Percentiles rank a stretch among this genome's conserved stretches.
Evolutionary conservation across 2,329 filamentous ascomycete species (phyloP).

Genomic region (Aspergillus tamarii): DNA sequence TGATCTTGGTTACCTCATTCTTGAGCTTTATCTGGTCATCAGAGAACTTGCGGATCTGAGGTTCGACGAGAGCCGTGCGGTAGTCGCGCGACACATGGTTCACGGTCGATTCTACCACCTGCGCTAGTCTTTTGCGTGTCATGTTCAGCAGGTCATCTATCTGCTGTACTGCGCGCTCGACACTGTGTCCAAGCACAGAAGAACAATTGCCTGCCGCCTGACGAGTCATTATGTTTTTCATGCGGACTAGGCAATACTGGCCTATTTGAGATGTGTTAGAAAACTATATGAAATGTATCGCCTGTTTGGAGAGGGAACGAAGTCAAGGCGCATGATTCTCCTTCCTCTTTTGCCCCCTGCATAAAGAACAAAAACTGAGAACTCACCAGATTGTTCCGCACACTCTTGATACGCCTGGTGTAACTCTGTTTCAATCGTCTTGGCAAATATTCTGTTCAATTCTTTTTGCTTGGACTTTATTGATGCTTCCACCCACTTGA

Average conservation of each 20-base stretch:
- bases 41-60: background rate
- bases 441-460: conserved; percentile 1
- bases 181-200: background rate
- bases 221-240: background rate
- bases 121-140: background rate
- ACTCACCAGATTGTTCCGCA: conserved; percentile 3
- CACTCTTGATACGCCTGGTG: background rate
- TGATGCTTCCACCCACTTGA: background rate
- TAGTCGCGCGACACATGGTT: background rate
- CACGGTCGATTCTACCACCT: background rate
- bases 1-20: background rate
- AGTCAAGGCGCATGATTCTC: no score
- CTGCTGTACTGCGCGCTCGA: background rate
- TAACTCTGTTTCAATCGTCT: background rate
- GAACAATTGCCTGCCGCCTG: background rate
- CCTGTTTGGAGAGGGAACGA: no score
- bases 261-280: background rate
- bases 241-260: background rate
- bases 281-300: background rate
- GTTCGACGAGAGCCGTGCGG: background rate
- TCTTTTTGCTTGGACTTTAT: background rate
- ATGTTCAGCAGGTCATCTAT: background rate
- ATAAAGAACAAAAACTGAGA: no score
- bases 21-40: background rate
- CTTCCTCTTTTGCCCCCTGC: no score